Evolutionary conservation across 2,329 filamentous ascomycete genomes (phyloP), one percentile per base, ranked within the genome.

Genomic region (Calonectria henricotiae): DNA sequence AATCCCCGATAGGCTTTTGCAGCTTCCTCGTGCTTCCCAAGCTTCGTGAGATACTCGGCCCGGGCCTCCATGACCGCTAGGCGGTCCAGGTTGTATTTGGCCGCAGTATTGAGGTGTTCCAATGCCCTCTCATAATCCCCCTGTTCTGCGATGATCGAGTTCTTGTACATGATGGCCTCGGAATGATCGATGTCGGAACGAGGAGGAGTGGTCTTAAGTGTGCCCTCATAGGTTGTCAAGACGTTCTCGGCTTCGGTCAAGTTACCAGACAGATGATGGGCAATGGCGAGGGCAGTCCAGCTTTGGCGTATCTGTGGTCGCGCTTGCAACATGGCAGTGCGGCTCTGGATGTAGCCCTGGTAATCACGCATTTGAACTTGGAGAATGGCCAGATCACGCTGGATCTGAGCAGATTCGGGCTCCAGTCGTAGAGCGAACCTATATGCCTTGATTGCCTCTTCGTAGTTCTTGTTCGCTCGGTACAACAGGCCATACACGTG

Each of bases 391-490:
- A 99, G 87, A 80, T 99, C 97, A 74, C 96, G 91, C 82, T 97
- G 94, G 78, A 99, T 99, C 82, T 98, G 96, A 72, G 91, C 88
- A 15, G 94, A 98, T 25, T 97, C 95, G n/a, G 97, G 96, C 80
- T 99, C 96, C 70, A 98, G 89, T 80, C 91, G 92, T 77, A 99
- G 86, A 17, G 96, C 96, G 83, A 97, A 98, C 82, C 97, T 97
- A 87, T 99, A 99, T 69, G 96, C 97, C 87, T 98, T 98, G 86
- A 98, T 98, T 11, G 97, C 96, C 85, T 98, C 96, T 82, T 98
- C 96, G 78, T 97, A 98, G 84, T 99, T 98, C 88, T 98, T 98
- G 80, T 93, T 93, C 60, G 94, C 92, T 62, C 96, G 92, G 85
- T 97, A 98, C 62, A 99, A 89, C 76, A 99, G 85, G 37, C 97